Evolutionary conservation across 805 yeast genomes (phyloP).

Genomic region (Wickerhamomyces queroliae): DNA sequence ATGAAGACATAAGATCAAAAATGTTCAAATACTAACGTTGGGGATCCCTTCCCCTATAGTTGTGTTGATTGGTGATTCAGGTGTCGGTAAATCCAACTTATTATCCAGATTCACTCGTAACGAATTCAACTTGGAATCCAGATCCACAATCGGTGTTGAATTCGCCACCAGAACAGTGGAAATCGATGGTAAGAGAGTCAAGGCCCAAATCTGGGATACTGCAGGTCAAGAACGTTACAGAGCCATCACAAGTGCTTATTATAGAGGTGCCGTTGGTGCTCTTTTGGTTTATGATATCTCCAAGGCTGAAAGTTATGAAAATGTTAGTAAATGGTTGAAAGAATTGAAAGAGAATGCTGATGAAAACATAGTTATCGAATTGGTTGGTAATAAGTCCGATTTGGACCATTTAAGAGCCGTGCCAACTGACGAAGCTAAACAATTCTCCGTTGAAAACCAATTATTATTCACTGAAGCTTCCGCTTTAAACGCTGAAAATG

Average conservation of each 20-base stretch:
- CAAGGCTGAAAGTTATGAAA: conserved; percentile 81
- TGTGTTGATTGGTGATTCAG: conserved; percentile 94
- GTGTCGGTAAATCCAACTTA: conserved; percentile 94
- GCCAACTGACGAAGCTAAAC: conserved; percentile 95
- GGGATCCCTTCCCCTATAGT: conserved; percentile 39
- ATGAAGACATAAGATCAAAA: too few relatives aligned
- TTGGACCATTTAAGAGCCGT: conserved; percentile 91
- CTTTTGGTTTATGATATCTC: conserved; percentile 92
- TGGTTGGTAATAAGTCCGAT: conserved; percentile 91
- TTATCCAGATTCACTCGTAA: conserved; percentile 91
- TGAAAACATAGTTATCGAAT: conserved; percentile 90
- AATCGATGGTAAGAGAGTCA: conserved; percentile 76
- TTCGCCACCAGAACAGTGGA: conserved; percentile 95
- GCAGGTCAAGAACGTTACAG: conserved; percentile 99
- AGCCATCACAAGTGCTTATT: conserved; percentile 95
- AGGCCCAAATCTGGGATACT: conserved; percentile 97
- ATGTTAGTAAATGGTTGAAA: conserved; percentile 83
- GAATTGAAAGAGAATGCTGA: conserved; percentile 90
- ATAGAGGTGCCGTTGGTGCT: conserved; percentile 98
- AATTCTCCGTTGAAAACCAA: conserved; percentile 88
- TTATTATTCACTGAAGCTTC: conserved; percentile 93
- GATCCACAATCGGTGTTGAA: conserved; percentile 96
- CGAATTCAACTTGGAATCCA: conserved; percentile 90
- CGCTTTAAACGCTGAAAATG: conserved; percentile 91
- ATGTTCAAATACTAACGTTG: conserved; percentile 8